These are phyloP conservation scores for Immersiella caudata DNA, from an alignment of 495 filamentous ascomycete genomes.

Conservation along the genomic window DNA sequence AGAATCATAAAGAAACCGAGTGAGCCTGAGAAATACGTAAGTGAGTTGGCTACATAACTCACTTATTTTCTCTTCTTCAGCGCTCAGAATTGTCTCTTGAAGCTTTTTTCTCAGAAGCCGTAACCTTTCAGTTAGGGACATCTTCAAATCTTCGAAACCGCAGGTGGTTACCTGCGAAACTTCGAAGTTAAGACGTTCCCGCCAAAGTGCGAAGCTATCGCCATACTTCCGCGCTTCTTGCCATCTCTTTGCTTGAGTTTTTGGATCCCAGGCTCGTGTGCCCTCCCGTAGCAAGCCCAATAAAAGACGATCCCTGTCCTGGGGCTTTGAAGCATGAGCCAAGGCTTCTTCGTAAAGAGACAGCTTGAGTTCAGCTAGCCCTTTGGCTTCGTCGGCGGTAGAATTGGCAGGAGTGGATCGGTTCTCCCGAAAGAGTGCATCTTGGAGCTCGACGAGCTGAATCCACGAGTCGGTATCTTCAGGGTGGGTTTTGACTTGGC, in stretches of 20 bases:
- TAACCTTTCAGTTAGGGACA: constrained; percentile 60
- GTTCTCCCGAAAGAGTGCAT: constrained; percentile 56
- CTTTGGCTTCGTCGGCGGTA: constrained; percentile 58
- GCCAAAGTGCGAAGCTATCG: constrained; percentile 67
- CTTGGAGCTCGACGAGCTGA: constrained; percentile 73
- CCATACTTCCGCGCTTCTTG: constrained; percentile 58
- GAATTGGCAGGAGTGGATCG: constrained; percentile 46
- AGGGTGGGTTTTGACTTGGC: constrained; percentile 63
- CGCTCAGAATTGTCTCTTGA: constrained; percentile 22
- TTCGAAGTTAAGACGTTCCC: constrained; percentile 71
- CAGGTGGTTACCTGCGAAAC: constrained; percentile 72
- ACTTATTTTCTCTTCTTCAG: constrained; percentile 21
- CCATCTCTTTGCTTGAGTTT: constrained; percentile 67
- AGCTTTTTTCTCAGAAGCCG: constrained; percentile 47
- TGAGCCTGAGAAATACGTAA: constrained; percentile 75
- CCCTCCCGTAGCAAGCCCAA: constrained; percentile 73
- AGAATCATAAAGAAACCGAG: constrained; percentile 73
- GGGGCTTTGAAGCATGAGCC: constrained; percentile 45
- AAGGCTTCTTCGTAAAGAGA: constrained; percentile 83
- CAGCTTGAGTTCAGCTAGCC: constrained; percentile 75
- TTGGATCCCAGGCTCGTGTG: constrained; percentile 68
- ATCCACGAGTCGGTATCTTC: constrained; percentile 74
- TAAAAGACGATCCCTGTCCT: constrained; percentile 59
- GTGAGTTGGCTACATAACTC: constrained; percentile 56
- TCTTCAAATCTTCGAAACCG: constrained; percentile 64